Percentiles rank a stretch among this genome's conserved stretches.
These are phyloP conservation scores for Leptosphaerulina australis DNA, from an alignment of 2,329 filamentous ascomycete genomes.

Conservation along the genomic window DNA sequence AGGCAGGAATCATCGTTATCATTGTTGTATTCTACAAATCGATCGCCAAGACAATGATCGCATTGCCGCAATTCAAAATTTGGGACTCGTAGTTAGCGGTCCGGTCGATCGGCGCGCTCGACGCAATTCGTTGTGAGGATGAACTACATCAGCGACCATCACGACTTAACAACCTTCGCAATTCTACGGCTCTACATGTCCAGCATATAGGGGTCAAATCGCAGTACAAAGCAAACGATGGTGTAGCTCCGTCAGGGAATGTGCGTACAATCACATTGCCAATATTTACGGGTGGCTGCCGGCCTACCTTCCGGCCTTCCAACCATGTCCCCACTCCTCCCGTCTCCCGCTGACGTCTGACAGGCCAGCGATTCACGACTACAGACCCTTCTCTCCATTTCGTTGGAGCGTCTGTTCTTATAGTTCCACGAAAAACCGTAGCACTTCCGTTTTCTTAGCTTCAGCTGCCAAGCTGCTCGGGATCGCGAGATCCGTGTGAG, in stretches of 20 bases:
- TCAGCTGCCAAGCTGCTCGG: background rate
- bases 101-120: constrained; percentile 2
- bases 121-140: background rate
- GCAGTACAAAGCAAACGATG: background rate
- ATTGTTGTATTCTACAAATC: background rate
- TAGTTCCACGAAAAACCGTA: background rate
- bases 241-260: background rate
- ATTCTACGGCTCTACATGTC: no score
- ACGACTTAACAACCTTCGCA: background rate
- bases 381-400: constrained; percentile 2
- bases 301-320: background rate
- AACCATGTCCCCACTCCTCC: constrained; percentile 6
- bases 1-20: background rate
- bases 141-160: background rate
- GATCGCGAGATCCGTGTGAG: background rate
- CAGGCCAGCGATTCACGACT: background rate
- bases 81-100: background rate
- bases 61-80: background rate
- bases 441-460: background rate
- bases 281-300: background rate
- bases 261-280: background rate
- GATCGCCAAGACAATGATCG: constrained; percentile 3
- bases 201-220: background rate
- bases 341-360: constrained; percentile 10
- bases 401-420: background rate